Base-by-base conservation (phyloP, 106 monocot species). In the Vanilla planifolia region DNA sequence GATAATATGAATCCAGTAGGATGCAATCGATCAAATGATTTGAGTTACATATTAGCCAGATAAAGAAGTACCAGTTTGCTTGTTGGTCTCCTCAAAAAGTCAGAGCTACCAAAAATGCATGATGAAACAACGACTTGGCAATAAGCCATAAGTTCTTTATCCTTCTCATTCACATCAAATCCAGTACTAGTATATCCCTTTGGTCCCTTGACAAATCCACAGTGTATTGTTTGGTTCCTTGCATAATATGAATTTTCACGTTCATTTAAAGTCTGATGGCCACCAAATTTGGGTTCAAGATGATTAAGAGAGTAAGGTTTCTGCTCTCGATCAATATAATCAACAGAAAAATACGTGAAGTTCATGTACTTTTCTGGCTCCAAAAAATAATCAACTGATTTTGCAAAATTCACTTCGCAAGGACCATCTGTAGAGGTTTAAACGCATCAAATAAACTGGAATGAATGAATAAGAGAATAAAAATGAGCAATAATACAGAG, bases 91-190 rank as follows among this genome's bases (percentile, higher is more conserved):
- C 93, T 85, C 51, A 93, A 62, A 77, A 74, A 85, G 33, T 93
- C 93, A 21, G 79, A 89, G 74, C 68, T 85, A 43, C 93, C 93
- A 75, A 93, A 93, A 70, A 93, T 93, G 67, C 93, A 93, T 60
- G 93, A 93, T 25, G 93, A 93, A 19, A 89, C 85, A 17, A 61
- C 93, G 29, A 93, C 70, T 22, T 29, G 58, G 63, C 93, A 93
- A 16, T 47, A 61, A 65, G 68, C 51, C 89, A 93, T 89, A 47
- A 68, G 82, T 33, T 67, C 55, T 58, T 53, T 73, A 63, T 89
- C 93, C 24, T 77, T 76, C 32, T 79, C 77, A 62, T 58, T 48
- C 73, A 89, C 72, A 70, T 93, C 85, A 75, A 85, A 89, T 43
- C 89, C 85, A 43, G 77, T 70, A 47, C 71, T 63, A 48, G 65